Evolutionary conservation across 2,329 filamentous ascomycete genomes (phyloP).

Genomic region (Thermochaetoides dissita): DNA sequence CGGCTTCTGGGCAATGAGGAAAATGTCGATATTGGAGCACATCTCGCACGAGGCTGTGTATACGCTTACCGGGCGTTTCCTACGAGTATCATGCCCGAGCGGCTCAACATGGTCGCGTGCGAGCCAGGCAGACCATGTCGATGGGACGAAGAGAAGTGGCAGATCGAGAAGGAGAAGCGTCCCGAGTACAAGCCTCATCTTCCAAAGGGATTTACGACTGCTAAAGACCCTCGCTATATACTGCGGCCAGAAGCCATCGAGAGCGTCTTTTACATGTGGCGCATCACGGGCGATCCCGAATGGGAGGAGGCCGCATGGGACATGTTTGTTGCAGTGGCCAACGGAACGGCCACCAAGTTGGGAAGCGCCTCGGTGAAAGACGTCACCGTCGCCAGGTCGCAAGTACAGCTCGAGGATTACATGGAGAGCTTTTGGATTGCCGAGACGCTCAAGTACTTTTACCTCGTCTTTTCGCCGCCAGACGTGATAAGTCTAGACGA

Average conservation of each 20-base stretch:
- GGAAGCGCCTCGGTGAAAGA: slow-evolving; percentile 34
- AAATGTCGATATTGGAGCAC: slow-evolving; percentile 31
- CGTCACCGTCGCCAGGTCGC: slow-evolving; percentile 27
- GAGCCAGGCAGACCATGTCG: slow-evolving; percentile 14
- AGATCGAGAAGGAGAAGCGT: slow-evolving; percentile 10
- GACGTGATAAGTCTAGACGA: slow-evolving; percentile 43
- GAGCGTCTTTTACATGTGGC: slow-evolving; percentile 37
- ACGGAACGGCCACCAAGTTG: slow-evolving; percentile 28
- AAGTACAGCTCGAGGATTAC: slow-evolving; percentile 23
- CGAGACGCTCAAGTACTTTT: slow-evolving; percentile 45
- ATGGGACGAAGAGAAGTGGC: slow-evolving; percentile 24
- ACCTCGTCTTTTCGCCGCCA: slow-evolving; percentile 44
- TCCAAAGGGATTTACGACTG: slow-evolving; percentile 47
- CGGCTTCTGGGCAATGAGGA: slow-evolving; percentile 29
- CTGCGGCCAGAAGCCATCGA: slow-evolving; percentile 24
- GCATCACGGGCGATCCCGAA: slow-evolving; percentile 32
- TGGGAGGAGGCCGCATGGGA: slow-evolving; percentile 38
- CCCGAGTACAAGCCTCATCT: slow-evolving; percentile 30
- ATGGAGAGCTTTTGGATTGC: slow-evolving; percentile 25
- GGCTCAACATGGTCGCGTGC: slow-evolving; percentile 33
- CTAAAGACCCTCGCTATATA: slow-evolving; percentile 33
- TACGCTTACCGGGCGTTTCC: slow-evolving; percentile 42
- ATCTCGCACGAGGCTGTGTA: slow-evolving; percentile 37
- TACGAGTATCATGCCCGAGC: slow-evolving; percentile 45
- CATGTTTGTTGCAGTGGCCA: slow-evolving; percentile 34